Conservation (phyloP, 371 early-diverging fungal species). For the Mucor indicus region DNA sequence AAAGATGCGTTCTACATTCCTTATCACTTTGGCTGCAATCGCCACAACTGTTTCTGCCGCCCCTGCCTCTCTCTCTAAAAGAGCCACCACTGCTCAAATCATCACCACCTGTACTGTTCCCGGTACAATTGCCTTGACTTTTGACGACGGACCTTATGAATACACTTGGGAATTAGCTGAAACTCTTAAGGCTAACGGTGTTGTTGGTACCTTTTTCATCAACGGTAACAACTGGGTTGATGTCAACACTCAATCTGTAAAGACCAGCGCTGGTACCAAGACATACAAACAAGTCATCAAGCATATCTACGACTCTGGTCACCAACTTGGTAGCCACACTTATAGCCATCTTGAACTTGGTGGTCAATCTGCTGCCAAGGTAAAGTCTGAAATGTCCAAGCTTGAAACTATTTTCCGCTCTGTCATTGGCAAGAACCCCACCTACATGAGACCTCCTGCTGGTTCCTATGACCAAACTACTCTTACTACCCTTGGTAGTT, state of each 20-base stretch:
- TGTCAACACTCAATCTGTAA: conserved; percentile 19
- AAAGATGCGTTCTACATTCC: conserved; percentile 21
- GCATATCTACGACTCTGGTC: conserved; percentile 38
- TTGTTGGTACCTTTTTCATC: conserved; percentile 67
- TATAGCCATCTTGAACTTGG: conserved; percentile 38
- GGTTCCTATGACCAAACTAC: conserved; percentile 17
- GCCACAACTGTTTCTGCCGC: conserved; percentile 1
- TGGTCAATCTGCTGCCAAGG: conserved; percentile 6
- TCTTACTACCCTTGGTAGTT: conserved; percentile 15
- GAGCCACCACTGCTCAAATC: conserved; percentile 18
- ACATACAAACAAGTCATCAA: conserved; percentile 29
- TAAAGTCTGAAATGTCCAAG: conserved; percentile 20
- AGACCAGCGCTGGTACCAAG: conserved; percentile 23
- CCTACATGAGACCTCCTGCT: conserved; percentile 27
- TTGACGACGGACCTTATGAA: conserved; percentile 62
- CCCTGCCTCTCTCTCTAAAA: conserved; percentile 16
- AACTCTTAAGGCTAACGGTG: conserved; percentile 30
- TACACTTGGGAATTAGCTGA: conserved; percentile 50
- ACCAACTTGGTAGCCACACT: conserved; percentile 50
- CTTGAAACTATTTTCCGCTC: conserved; percentile 22
- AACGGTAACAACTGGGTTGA: conserved; percentile 47
- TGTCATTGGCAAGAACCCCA: conserved; percentile 21
- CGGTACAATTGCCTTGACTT: conserved; percentile 42
- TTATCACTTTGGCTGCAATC: conserved; percentile 10
- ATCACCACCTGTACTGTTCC: conserved; percentile 26